A percentile compares a stretch with the other conserved stretches of the same genome.
Evolutionary conservation across 1,284 basidiomycete species (phyloP).

Genomic region (Peniophora sp.): DNA sequence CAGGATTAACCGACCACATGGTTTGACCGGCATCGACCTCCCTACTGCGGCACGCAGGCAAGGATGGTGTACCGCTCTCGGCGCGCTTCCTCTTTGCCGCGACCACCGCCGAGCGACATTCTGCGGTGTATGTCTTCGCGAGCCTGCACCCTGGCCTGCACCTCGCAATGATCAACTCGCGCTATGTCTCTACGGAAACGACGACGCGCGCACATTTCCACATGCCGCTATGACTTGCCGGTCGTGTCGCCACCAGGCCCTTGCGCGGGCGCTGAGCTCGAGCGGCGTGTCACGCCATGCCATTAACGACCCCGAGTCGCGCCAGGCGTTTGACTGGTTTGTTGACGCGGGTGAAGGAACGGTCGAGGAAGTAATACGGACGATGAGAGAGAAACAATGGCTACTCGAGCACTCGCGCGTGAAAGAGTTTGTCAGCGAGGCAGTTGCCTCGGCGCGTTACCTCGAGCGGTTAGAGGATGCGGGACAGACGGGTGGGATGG

Average conservation of each 20-base stretch:
- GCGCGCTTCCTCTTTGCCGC: constrained; percentile 45
- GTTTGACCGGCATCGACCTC: constrained; percentile 36
- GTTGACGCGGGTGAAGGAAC: constrained; percentile 66
- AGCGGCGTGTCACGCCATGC: constrained; percentile 40
- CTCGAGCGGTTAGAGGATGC: constrained; percentile 25
- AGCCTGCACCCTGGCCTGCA: constrained; percentile 36
- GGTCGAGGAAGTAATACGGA: constrained; percentile 47
- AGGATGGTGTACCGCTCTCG: constrained; percentile 32
- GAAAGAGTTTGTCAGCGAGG: constrained; percentile 55
- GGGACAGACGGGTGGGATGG: constrained; percentile 40
- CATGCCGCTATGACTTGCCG: constrained; percentile 58
- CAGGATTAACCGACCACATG: constrained; percentile 52
- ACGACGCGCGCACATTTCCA: constrained; percentile 62
- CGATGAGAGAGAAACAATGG: constrained; percentile 66
- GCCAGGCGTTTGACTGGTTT: constrained; percentile 53
- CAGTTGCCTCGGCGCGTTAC: constrained; percentile 50
- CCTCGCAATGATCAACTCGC: constrained; percentile 25
- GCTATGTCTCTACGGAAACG: constrained; percentile 55
- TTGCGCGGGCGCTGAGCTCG: constrained; percentile 48
- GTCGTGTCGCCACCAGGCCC: constrained; percentile 49
- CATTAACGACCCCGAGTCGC: constrained; percentile 57
- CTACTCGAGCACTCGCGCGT: constrained; percentile 55
- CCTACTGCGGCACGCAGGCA: constrained; percentile 32
- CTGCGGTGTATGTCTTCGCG: constrained; percentile 64
- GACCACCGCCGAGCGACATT: constrained; percentile 53